These are phyloP conservation scores for Neolentinus lepideus DNA, from an alignment of 1,284 basidiomycete species.

Conservation along the genomic window DNA sequence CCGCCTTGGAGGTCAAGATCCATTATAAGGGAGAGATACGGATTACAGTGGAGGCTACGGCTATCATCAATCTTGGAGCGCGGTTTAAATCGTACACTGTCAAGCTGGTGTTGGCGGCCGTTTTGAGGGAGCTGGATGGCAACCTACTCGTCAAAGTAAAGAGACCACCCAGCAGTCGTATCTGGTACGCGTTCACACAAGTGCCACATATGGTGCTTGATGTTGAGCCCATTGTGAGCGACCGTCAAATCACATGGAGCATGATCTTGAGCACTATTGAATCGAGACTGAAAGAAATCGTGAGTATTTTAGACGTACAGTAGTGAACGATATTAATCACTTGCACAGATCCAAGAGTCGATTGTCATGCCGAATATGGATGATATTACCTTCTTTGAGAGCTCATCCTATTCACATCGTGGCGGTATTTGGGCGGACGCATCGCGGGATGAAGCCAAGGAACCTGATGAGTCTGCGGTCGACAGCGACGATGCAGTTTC, in stretches of 20 bases:
- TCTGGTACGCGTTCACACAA: constrained; percentile 98
- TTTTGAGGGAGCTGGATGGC: constrained; percentile 85
- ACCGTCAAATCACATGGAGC: constrained; percentile 87
- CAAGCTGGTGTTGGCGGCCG: constrained; percentile 82
- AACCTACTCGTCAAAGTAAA: constrained; percentile 90
- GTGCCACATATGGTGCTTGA: constrained; percentile 85
- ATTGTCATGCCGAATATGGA: constrained; percentile 98
- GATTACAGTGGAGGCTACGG: constrained; percentile 85
- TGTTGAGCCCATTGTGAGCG: constrained; percentile 91
- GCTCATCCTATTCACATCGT: constrained; percentile 52
- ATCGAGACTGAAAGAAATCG: constrained; percentile 81
- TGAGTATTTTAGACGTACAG: constrained; percentile 35
- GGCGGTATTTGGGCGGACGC: constrained; percentile 92
- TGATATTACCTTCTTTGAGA: constrained; percentile 94
- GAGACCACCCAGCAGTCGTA: constrained; percentile 89
- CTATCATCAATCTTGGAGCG: constrained; percentile 75
- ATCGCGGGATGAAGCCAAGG: constrained; percentile 34
- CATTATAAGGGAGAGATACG: constrained; percentile 82
- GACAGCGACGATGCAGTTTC: constrained; percentile 13
- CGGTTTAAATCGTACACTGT: constrained; percentile 88
- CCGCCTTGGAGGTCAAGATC: constrained; percentile 81
- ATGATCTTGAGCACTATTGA: constrained; percentile 91
- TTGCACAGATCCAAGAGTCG: constrained; percentile 79
- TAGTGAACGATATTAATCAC: not conserved
- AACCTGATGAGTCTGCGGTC: constrained; percentile 12